Percentiles rank a stretch among this genome's conserved stretches.
Evolutionary conservation across 345 rosid genomes (phyloP).

Genomic region (Brassica rapa): DNA sequence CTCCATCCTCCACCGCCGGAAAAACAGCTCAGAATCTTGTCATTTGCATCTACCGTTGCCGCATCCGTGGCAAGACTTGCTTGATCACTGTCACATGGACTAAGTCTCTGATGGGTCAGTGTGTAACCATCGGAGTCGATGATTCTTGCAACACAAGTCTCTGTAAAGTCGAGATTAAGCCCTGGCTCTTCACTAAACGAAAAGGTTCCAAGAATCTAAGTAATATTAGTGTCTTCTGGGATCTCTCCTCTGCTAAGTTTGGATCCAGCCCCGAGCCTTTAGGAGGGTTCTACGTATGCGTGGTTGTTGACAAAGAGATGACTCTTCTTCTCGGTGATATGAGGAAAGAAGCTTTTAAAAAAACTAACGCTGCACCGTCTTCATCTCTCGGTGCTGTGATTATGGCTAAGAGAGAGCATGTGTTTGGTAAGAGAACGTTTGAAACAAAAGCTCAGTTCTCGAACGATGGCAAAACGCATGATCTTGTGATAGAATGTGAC

Average conservation of each 20-base stretch:
- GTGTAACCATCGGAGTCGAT: slow-evolving; percentile 68
- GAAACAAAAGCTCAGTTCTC: slow-evolving; percentile 73
- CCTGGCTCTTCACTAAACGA: slow-evolving; percentile 89
- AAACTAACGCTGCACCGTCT: slow-evolving; percentile 49
- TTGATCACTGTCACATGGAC: slow-evolving; percentile 82
- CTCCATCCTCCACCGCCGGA: slow-evolving; percentile 62
- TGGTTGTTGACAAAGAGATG: slow-evolving; percentile 76
- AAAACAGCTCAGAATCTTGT: slow-evolving; percentile 75
- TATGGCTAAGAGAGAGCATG: slow-evolving; percentile 79
- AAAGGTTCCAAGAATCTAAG: slow-evolving; percentile 82
- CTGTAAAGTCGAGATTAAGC: slow-evolving; percentile 91
- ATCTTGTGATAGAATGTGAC: slow-evolving; percentile 73
- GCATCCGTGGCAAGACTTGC: slow-evolving; percentile 64
- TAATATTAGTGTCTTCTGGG: slow-evolving; percentile 76
- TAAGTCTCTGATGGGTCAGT: slow-evolving; percentile 92
- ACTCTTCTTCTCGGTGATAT: slow-evolving; percentile 85
- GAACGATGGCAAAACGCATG: slow-evolving; percentile 63
- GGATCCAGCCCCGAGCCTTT: slow-evolving; percentile 90
- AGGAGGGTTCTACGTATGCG: slow-evolving; percentile 75
- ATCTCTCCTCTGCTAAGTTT: slow-evolving; percentile 77
- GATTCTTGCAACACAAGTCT: slow-evolving; percentile 75
- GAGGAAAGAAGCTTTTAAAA: slow-evolving; percentile 86
- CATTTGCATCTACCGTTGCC: slow-evolving; percentile 72
- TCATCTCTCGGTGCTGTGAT: slow-evolving; percentile 51
- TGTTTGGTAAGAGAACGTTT: slow-evolving; percentile 72